Conservation (phyloP, 257 asterid species). For the Lycium ferocissimum region DNA sequence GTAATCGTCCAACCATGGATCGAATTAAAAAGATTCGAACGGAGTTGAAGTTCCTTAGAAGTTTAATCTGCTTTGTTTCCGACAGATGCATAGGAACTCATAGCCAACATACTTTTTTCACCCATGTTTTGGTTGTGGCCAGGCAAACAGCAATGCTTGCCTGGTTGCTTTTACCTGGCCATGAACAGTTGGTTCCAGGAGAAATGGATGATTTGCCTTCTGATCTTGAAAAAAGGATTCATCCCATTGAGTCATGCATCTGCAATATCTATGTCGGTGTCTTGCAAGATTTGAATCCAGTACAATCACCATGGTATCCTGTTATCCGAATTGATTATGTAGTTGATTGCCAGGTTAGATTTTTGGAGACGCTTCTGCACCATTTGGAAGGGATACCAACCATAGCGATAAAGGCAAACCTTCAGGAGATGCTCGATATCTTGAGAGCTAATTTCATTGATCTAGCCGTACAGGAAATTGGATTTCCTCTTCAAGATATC, state of each 20-base stretch:
- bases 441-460: background rate
- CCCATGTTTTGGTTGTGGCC: background rate
- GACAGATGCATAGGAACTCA: background rate
- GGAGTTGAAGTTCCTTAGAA: background rate
- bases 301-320: background rate
- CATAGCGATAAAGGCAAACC: background rate
- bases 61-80: background rate
- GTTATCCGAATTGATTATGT: background rate
- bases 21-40: too few relatives aligned
- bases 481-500: background rate
- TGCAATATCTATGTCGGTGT: background rate
- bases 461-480: background rate
- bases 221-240: background rate
- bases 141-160: background rate
- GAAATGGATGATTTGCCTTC: too few relatives aligned
- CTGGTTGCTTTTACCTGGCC: background rate
- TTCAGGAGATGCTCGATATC: background rate
- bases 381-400: background rate
- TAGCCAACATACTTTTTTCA: background rate
- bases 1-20: too few relatives aligned
- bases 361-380: background rate
- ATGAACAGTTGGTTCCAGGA: too few relatives aligned
- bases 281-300: background rate
- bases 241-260: background rate
- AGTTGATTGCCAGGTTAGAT: background rate